These are phyloP conservation scores for Pseudogymnoascus sp. DNA, from an alignment of 2,329 filamentous ascomycete genomes.

Conservation along the genomic window DNA sequence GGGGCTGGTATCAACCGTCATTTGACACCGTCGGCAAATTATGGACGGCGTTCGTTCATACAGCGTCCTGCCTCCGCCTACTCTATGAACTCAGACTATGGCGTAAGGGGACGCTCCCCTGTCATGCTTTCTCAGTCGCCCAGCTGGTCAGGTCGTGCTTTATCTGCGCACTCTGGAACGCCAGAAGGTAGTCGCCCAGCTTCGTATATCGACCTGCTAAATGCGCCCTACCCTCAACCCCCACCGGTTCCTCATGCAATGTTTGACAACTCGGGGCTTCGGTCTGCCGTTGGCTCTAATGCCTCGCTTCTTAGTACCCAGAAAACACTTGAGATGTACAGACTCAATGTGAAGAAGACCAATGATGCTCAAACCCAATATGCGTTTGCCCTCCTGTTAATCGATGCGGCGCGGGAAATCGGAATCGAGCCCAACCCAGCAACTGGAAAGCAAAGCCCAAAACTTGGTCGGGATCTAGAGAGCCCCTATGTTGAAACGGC, in stretches of 20 bases:
- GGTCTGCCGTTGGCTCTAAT: slow-evolving; percentile 74
- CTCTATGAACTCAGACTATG: slow-evolving; percentile 64
- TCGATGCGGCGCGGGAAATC: slow-evolving; percentile 78
- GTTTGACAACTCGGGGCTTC: slow-evolving; percentile 75
- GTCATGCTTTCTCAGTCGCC: slow-evolving; percentile 26
- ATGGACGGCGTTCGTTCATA: slow-evolving; percentile 49
- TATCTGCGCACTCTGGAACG: slow-evolving; percentile 25
- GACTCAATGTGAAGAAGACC: slow-evolving; percentile 94
- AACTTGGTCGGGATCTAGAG: slow-evolving; percentile 40
- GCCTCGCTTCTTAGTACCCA: slow-evolving; percentile 84
- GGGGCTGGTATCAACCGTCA: slow-evolving; percentile 50
- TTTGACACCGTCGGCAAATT: slow-evolving; percentile 49
- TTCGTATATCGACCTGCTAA: slow-evolving; percentile 46
- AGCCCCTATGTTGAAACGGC: slow-evolving; percentile 39
- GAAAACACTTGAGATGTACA: slow-evolving; percentile 96
- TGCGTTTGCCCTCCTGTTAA: slow-evolving; percentile 91
- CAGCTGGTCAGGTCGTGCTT: slow-evolving; percentile 22
- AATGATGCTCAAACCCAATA: slow-evolving; percentile 86
- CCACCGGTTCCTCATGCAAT: slow-evolving; percentile 26
- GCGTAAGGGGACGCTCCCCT: slow-evolving; percentile 55
- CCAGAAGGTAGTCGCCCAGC: slow-evolving; percentile 25
- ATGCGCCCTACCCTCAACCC: slow-evolving; percentile 34
- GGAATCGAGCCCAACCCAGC: slow-evolving; percentile 41
- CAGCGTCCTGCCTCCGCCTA: slow-evolving; percentile 69
- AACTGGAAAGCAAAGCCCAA: slow-evolving; percentile 32